These are phyloP conservation scores for Leishmania tarentolae DNA, from an alignment of 208 protist genomes.

Conservation along the genomic window DNA sequence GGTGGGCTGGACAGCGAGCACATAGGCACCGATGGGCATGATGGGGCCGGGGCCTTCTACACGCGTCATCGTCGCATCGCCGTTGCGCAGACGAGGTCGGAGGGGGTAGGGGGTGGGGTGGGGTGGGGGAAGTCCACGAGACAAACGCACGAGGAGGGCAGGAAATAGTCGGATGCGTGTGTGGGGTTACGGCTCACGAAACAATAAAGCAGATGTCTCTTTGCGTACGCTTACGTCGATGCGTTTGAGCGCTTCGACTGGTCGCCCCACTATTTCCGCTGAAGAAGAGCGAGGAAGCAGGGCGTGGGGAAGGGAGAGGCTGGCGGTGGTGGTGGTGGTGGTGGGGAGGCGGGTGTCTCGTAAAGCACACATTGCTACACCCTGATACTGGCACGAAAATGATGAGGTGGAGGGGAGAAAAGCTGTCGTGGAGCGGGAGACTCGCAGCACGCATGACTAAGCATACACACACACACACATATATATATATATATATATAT, in stretches of 20 bases:
- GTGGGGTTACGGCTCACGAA: no score
- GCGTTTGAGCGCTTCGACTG: no score
- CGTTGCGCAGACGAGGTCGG: not conserved
- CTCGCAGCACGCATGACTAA: not conserved
- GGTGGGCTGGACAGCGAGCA: not conserved
- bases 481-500: no score
- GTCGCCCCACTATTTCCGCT: no score
- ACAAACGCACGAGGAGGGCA: no score
- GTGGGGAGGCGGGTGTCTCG: not conserved
- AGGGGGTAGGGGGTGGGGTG: no score
- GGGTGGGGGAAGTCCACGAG: not conserved
- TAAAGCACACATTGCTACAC: not conserved
- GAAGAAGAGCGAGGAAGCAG: not conserved
- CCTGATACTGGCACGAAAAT: not conserved
- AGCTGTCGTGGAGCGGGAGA: not conserved
- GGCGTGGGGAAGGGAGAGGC: not conserved
- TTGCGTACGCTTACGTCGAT: no score
- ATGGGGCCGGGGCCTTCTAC: not conserved
- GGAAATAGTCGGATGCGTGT: no score
- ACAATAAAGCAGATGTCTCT: no score
- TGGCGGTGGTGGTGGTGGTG: no score
- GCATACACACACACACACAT: no score
- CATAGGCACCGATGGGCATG: not conserved
- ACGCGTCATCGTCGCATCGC: not conserved
- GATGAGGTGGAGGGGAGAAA: not conserved